Evolutionary conservation across 2,329 filamentous ascomycete genomes (phyloP), one percentile per base, ranked within the genome.

Genomic region (Venturia pyrina): DNA sequence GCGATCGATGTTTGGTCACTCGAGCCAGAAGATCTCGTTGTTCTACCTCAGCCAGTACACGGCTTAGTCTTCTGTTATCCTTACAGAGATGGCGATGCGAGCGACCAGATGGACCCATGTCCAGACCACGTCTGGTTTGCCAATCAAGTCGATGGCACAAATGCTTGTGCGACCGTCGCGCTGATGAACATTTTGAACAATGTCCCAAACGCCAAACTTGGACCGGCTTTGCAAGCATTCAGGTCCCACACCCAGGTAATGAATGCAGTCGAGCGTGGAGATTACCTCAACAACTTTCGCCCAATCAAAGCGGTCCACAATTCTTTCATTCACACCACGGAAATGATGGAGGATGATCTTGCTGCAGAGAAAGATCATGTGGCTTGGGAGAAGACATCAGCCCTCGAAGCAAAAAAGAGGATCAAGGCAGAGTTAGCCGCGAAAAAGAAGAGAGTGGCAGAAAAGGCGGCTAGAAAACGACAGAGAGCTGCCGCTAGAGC

Each of bases 111-210:
- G 71, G 78, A 81, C 66, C 80, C 83, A 68, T 87, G 84, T 68
- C 87, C 87, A 0, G 78, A 85, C 3, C 79, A 85, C 40, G 80
- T 98, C 21, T 99, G 95, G 93, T 98, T 97, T 75, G 92, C 93
- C 37, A 97, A 97, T 72, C 93, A 96, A 78, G 89, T 90, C 73
- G 24, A 78, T 71, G 34, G 87, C 0, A 83, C 85, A 65, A 96
- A 96, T 75, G 89, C 91, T 34, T 99, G 95, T 76, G 95, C 91
- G 24, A 95, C 91, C n/a, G 86, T 97, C 59, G 92, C 95, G 3
- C 81, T 98, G 69, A 83, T 97, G 70, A 98, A 98, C 72, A 96
- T 97, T 67, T 80, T 96, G 72, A 96, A 96, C 85, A 98, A 98
- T 73, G 82, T 87, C 32, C 79, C 85, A 0, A 80, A 79, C 11